phyloP scores from a whole-genome alignment of 495 filamentous ascomycete genomes.

The Penicillium egyptiacum region DNA sequence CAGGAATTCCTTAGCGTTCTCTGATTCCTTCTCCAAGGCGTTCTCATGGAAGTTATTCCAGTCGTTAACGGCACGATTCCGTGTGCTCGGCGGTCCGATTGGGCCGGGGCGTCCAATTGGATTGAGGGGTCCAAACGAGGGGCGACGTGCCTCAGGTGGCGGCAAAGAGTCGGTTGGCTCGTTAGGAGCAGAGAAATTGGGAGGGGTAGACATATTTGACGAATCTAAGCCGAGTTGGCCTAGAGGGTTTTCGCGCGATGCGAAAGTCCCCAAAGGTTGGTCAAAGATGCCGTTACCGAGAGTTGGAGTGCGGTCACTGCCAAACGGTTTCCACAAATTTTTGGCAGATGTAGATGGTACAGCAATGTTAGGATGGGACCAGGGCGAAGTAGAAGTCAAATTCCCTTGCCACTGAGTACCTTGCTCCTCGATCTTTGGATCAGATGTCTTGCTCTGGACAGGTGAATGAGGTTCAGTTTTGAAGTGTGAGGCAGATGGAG shows the following conservation, averaged over 20 bases:
- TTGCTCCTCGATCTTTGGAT: constrained; percentile 38
- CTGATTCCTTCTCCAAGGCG: constrained; percentile 44
- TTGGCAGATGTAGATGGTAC: constrained; percentile 44
- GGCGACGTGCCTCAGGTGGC: constrained; percentile 39
- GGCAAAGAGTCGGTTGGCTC: constrained; percentile 39
- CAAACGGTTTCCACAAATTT: constrained; percentile 76
- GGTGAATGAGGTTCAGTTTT: constrained; percentile 22
- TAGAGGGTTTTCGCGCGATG: constrained; percentile 39
- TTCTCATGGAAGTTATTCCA: constrained; percentile 53
- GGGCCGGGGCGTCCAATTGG: constrained; percentile 48
- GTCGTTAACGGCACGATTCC: constrained; percentile 37
- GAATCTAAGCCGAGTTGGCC: constrained; percentile 44
- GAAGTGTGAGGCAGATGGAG: constrained; percentile 31
- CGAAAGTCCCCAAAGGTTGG: constrained; percentile 54
- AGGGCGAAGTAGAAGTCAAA: constrained; percentile 38
- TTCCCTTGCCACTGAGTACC: constrained; percentile 40
- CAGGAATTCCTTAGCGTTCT: constrained; percentile 37
- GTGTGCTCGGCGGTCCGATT: constrained; percentile 53
- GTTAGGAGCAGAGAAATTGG: constrained; percentile 35
- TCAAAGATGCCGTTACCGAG: constrained; percentile 81
- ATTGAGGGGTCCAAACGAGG: constrained; percentile 39
- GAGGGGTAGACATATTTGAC: constrained; percentile 34
- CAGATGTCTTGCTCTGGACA: constrained; percentile 18
- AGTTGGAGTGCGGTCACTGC: constrained; percentile 63
- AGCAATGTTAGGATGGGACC: constrained; percentile 40